Percentiles rank a stretch among this genome's conserved stretches.
phyloP scores from a whole-genome alignment of 2,329 filamentous ascomycete species.

The Blumeria graminis region DNA sequence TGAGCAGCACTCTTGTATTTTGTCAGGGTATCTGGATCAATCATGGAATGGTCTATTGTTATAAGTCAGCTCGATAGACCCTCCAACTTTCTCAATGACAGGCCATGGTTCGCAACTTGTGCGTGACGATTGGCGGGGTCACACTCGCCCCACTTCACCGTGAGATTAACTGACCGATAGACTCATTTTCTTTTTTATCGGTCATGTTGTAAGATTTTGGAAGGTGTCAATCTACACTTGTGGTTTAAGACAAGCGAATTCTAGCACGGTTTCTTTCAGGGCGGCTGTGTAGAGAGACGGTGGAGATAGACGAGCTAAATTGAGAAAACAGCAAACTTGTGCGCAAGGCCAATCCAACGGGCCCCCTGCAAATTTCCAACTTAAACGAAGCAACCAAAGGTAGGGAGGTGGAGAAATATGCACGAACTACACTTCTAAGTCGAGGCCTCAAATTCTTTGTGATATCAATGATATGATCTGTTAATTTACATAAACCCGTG shows the following conservation, averaged over 20 bases:
- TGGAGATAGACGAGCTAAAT: neutral
- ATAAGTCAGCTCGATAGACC: constrained; percentile 4
- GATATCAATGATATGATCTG: too few relatives aligned
- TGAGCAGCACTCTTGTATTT: constrained; percentile 96
- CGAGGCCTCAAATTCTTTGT: too few relatives aligned
- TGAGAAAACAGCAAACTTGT: neutral
- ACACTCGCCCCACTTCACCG: neutral
- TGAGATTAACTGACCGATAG: constrained; percentile 16
- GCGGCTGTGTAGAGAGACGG: neutral
- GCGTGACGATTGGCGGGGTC: too few relatives aligned
- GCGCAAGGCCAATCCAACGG: neutral
- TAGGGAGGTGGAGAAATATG: neutral
- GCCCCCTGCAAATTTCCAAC: constrained; percentile 1
- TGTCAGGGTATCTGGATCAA: constrained; percentile 83
- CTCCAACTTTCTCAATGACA: neutral
- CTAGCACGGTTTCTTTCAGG: neutral
- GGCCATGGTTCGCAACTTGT: too few relatives aligned
- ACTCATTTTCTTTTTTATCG: constrained; percentile 19
- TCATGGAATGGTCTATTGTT: constrained; percentile 55
- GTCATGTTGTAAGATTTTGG: constrained; percentile 15
- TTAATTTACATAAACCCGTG: too few relatives aligned
- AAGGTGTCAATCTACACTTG: too few relatives aligned
- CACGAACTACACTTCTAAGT: too few relatives aligned
- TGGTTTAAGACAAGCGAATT: neutral
- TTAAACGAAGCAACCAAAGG: neutral